Percentiles rank a stretch among this genome's conserved stretches.
phyloP scores from a whole-genome alignment of 768 basidiomycete genomes.

The Sarcodon aspratus region DNA sequence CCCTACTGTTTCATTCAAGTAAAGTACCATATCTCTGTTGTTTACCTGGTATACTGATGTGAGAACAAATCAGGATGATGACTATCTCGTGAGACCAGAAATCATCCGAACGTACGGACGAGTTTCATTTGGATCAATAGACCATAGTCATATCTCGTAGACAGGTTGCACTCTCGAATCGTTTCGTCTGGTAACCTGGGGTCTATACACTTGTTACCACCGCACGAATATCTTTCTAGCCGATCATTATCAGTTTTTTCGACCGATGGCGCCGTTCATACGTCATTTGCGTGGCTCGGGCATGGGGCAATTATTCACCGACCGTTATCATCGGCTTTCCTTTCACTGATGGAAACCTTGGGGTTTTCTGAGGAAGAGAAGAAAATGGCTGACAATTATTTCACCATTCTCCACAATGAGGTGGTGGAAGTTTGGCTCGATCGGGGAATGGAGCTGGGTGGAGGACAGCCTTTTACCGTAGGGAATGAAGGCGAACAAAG shows the following conservation, averaged over 20 bases:
- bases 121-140: background rate
- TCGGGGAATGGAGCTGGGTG: conserved; percentile 46
- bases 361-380: conserved; percentile 36
- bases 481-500: conserved; percentile 45
- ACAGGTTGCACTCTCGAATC: conserved; percentile 29
- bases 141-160: background rate
- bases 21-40: background rate
- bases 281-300: conserved; percentile 57
- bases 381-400: conserved; percentile 66
- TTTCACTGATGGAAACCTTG: conserved; percentile 32
- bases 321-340: conserved; percentile 32
- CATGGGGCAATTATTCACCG: conserved; percentile 45
- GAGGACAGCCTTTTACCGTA: conserved; percentile 51
- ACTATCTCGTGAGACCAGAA: conserved; percentile 49
- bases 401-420: conserved; percentile 42
- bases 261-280: conserved; percentile 26
- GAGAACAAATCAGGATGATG: conserved; percentile 42
- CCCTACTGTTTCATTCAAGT: conserved; percentile 57
- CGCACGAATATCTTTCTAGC: conserved; percentile 49
- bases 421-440: conserved; percentile 55
- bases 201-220: conserved; percentile 43
- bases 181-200: conserved; percentile 9
- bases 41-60: background rate
- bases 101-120: conserved; percentile 27
- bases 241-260: conserved; percentile 9